Percentiles rank a stretch among this genome's conserved stretches.
Evolutionary conservation across 495 filamentous ascomycete species (phyloP).

Genomic region (Pseudevernia furfuracea): DNA sequence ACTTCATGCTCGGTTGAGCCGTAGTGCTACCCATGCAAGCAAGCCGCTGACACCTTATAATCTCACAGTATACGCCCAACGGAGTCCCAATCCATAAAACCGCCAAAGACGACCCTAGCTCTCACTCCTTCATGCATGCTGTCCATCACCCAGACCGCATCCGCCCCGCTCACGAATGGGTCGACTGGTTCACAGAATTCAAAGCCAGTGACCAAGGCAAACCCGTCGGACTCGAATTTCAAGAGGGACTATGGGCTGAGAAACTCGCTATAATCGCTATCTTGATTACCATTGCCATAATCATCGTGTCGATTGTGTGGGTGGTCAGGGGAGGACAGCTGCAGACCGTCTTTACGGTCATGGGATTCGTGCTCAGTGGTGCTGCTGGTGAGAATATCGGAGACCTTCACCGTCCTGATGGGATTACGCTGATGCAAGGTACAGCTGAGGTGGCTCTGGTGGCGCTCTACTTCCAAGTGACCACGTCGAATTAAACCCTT

Average conservation of each 20-base stretch:
- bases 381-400: slow-evolving; percentile 20
- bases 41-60: slow-evolving; percentile 4
- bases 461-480: slow-evolving; percentile 26
- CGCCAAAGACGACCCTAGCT: slow-evolving; percentile 20
- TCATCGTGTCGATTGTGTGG: slow-evolving; percentile 27
- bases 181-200: slow-evolving; percentile 26
- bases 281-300: slow-evolving; percentile 24
- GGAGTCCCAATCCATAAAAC: slow-evolving; percentile 19
- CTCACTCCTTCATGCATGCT: slow-evolving; percentile 23
- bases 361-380: slow-evolving; percentile 25
- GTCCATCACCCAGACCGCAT: slow-evolving; percentile 21
- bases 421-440: neutral
- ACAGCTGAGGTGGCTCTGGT: slow-evolving; percentile 24
- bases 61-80: slow-evolving; percentile 22
- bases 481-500: slow-evolving; percentile 8
- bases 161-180: slow-evolving; percentile 23
- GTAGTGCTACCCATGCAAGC: neutral
- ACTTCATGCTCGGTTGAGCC: neutral
- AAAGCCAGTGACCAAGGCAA: slow-evolving; percentile 19
- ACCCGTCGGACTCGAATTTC: slow-evolving; percentile 23
- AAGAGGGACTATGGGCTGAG: slow-evolving; percentile 26
- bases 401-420: no score
- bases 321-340: slow-evolving; percentile 22
- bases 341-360: slow-evolving; percentile 28
- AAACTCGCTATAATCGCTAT: slow-evolving; percentile 25